Percentiles rank a stretch among this genome's conserved stretches.
These are phyloP conservation scores for Coemansia sp. DNA, from an alignment of 192 early-diverging fungal species.

Conservation along the genomic window DNA sequence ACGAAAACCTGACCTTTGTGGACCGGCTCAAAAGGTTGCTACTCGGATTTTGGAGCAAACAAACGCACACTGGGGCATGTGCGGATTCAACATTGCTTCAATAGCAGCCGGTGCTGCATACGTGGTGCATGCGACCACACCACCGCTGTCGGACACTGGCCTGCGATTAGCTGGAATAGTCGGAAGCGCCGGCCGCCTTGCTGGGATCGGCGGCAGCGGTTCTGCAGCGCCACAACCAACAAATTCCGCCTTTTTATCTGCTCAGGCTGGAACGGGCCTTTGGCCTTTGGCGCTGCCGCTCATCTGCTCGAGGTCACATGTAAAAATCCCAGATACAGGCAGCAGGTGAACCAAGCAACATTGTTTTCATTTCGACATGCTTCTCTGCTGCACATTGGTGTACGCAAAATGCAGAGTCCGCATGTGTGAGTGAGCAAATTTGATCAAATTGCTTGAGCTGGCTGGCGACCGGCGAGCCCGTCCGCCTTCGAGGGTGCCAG, in stretches of 20 bases:
- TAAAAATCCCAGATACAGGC: slow-evolving; percentile 5
- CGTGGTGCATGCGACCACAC: background rate
- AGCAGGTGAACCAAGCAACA: background rate
- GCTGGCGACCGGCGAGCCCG: background rate
- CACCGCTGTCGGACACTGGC: too few species aligned
- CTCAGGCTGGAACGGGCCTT: background rate
- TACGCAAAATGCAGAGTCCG: background rate
- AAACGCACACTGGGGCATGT: background rate
- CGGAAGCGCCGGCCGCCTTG: too few species aligned
- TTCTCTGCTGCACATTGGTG: background rate
- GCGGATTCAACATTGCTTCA: background rate
- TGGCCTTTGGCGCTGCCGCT: too few species aligned
- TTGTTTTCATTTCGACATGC: background rate
- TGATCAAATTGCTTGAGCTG: background rate
- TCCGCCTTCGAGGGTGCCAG: background rate
- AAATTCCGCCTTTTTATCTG: too few species aligned
- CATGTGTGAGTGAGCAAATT: background rate
- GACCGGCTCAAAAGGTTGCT: too few species aligned
- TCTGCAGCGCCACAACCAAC: too few species aligned
- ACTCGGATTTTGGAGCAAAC: background rate
- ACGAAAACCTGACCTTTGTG: too few species aligned
- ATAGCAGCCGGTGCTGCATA: background rate
- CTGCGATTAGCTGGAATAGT: too few species aligned
- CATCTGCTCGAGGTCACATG: background rate
- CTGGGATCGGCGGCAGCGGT: too few species aligned